Evolutionary conservation across 805 yeast species (phyloP), one percentile per base, ranked within the genome.

Genomic region (Pichia nanzhaoensis): DNA sequence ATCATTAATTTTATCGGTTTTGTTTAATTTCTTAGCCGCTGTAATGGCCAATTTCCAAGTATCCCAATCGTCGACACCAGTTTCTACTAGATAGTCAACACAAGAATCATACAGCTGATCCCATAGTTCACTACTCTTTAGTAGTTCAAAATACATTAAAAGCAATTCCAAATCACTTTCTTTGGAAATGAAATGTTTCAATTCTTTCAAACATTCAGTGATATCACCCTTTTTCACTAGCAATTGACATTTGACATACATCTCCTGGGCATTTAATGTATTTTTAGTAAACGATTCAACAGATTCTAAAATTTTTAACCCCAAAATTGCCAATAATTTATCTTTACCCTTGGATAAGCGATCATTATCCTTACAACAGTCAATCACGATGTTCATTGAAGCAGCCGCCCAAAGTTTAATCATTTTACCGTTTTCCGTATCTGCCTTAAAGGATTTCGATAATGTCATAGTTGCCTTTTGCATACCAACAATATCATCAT

Each of bases 51-150:
- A 65, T 51, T 78, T 75, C 86, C 95, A 87, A 33, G 88, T 77
- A 46, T 77, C 75, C 69, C 78, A 90, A 59, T 89, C 95, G 60
- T 90, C 88, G 44, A 84, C 73, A 9, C 69, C 60, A 20, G 72
- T 64, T 4, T 64, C 66, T 16, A 71, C 65, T 30, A 88, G 59
- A 13, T 77, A 67, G 4, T 55, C 48, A 5, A 57, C 35, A 38
- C 78, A 64, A 48, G 66, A 65, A 0, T 67, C 60, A 49, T 55
- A 68, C 13, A 87, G 60, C 12, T 55, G 49, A 0, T 64, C 63
- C 75, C 78, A 78, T 3, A 69, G 52, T 42, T 71, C 64, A 7
- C 62, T 28, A 14, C 61, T 54, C 6, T 67, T 61, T 33, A 85
- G 64, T 1, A 73, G 64, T 2, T 75, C 75, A 16, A 82, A 54